Base-by-base conservation (phyloP, 1,284 basidiomycete species). In the Kalmanozyma brasiliensis region DNA sequence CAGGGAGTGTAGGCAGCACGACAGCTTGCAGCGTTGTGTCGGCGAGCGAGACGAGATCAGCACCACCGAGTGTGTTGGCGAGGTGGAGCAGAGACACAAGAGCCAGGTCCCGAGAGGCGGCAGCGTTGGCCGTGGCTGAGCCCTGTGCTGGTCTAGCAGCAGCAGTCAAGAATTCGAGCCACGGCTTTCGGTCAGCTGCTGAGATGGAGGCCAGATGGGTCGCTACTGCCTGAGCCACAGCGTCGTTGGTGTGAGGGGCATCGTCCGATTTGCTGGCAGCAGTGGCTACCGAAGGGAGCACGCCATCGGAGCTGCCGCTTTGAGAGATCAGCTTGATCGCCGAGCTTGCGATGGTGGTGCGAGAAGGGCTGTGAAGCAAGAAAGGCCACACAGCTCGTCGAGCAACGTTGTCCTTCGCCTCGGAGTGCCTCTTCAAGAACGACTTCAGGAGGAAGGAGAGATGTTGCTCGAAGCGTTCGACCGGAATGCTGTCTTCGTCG, bases 41-140 rank as follows among this genome's bases (percentile, higher is more conserved):
- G 5, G 61, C 55, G 4, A 72, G 59, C n/a, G 43, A 16, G 4
- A 58, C 45, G 10, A 62, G 40, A 17, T 52, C 46, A 10, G 47
- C 32, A 16, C 51, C 59, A 0, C 49, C 35, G 13, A 63, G 36
- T 22, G 46, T 32, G 20, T 32, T 49, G 4, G 44, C 24, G 16
- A 72, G 51, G 30, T 63, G 55, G 8, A 72, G 20, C 35, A 72
- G 43, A 8, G 55, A 40, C 30, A 72, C 22, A 38, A 56, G 14
- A 24, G 68, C 53, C n/a, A 71, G 49, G 33, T 69, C 66, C 22
- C 66, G 38, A 9, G 65, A 58, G n/a, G 43, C 43, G 26, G 55
- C 43, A 6, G 23, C 24, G 8, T 35, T 35, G n/a, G 49, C 32
- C 17, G 43, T 41, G 35, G 17, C n/a, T 17, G 37, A 33, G 13